phyloP scores from a whole-genome alignment of 2,329 filamentous ascomycete species.

The Calonectria ilicicola region DNA sequence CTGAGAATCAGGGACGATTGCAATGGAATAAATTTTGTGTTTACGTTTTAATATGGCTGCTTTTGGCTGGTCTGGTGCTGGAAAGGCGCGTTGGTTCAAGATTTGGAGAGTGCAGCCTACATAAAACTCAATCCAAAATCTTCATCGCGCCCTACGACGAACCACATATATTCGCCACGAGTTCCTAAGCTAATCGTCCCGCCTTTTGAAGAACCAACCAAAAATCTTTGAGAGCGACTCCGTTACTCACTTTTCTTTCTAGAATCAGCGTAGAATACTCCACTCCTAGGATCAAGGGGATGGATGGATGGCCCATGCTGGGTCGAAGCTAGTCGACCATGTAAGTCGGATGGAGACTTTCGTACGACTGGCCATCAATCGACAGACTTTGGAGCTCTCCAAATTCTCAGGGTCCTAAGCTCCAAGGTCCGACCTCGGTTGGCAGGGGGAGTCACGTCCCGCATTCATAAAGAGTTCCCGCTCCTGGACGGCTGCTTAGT shows the following conservation, averaged over 20 bases:
- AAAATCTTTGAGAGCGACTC: neutral
- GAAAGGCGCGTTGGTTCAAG: neutral
- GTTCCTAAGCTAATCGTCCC: conserved; percentile 5
- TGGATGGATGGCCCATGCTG: conserved; percentile 13
- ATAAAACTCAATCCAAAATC: neutral
- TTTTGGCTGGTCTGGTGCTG: neutral
- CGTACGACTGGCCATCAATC: conserved; percentile 13
- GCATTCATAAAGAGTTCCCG: conserved; percentile 12
- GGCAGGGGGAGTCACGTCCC: neutral
- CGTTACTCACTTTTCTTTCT: conserved; percentile 15
- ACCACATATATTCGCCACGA: neutral
- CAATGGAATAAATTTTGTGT: neutral
- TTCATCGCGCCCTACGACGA: neutral
- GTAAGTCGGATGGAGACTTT: conserved; percentile 15
- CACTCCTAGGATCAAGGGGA: conserved; percentile 20
- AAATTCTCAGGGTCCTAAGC: conserved; percentile 1
- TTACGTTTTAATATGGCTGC: neutral
- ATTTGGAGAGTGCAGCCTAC: neutral
- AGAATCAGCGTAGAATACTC: conserved; percentile 7
- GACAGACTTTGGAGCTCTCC: conserved; percentile 14
- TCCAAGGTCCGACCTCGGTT: conserved; percentile 9
- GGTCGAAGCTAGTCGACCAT: conserved; percentile 12
- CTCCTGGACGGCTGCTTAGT: neutral
- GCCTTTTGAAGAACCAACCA: conserved; percentile 4
- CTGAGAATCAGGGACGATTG: neutral